A percentile compares a stretch with the other conserved stretches of the same genome.
Evolutionary conservation across 495 filamentous ascomycete genomes (phyloP).

Genomic region (Penicillium argentinense): DNA sequence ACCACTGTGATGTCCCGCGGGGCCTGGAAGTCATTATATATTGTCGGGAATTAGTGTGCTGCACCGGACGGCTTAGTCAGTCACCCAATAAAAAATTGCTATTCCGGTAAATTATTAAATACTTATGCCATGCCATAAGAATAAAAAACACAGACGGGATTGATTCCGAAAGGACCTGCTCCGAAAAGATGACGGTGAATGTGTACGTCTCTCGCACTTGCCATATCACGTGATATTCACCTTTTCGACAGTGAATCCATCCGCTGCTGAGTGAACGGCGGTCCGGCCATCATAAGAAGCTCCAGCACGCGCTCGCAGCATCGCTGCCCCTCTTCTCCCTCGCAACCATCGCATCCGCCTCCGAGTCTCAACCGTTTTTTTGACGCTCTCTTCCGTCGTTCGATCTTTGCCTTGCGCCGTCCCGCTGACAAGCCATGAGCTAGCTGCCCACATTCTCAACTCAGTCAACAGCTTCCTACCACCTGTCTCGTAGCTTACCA

Average conservation of each 20-base stretch:
- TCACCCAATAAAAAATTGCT: too few species aligned
- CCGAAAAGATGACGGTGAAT: too few species aligned
- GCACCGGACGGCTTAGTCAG: too few species aligned
- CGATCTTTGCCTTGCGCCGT: conserved; percentile 1
- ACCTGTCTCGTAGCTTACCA: conserved; percentile 1
- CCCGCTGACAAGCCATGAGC: conserved; percentile 20
- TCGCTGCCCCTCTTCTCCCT: conserved; percentile 10
- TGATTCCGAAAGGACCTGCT: too few species aligned
- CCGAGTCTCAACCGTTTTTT: not conserved
- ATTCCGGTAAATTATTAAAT: too few species aligned
- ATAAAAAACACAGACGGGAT: too few species aligned
- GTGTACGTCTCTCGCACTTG: too few species aligned
- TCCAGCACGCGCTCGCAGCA: conserved; percentile 14
- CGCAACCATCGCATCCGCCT: conserved; percentile 16
- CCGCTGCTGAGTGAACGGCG: too few species aligned
- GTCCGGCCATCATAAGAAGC: conserved; percentile 14
- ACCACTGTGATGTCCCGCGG: too few species aligned
- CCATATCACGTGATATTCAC: conserved; percentile 4
- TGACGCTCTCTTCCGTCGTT: conserved; percentile 4
- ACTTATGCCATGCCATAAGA: too few species aligned
- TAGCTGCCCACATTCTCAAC: conserved; percentile 14
- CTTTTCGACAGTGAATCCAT: not conserved
- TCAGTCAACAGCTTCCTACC: conserved; percentile 10
- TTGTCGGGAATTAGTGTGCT: too few species aligned
- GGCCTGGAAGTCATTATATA: too few species aligned